Percentiles rank a stretch among this genome's conserved stretches.
phyloP scores from a whole-genome alignment of 176 grass and related monocot species.

The Carex littledalei region DNA sequence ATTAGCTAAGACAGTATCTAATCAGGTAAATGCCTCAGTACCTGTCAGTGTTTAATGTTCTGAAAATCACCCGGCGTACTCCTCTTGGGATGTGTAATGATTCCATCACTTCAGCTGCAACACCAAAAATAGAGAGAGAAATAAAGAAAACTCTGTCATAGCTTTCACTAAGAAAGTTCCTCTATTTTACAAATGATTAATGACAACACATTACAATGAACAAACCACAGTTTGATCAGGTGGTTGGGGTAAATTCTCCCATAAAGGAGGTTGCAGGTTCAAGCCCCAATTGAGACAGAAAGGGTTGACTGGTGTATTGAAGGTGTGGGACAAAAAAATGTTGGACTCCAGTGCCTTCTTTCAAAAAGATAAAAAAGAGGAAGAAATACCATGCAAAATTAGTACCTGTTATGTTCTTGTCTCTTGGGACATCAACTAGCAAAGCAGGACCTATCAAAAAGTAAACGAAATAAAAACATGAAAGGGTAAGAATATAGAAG shows the following conservation, averaged over 20 bases:
- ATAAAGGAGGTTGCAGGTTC: background rate
- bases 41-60: conserved; percentile 84
- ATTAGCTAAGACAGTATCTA: background rate
- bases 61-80: conserved; percentile 73
- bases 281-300: background rate
- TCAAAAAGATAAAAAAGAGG: background rate
- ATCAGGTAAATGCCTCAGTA: background rate
- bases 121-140: background rate
- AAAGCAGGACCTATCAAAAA: conserved; percentile 65
- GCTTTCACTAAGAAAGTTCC: background rate
- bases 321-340: background rate
- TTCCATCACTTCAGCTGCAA: conserved; percentile 68
- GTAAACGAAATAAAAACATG: background rate
- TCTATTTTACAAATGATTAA: background rate
- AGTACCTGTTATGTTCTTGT: conserved; percentile 83
- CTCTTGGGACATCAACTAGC: conserved; percentile 77
- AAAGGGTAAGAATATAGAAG: background rate
- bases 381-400: background rate
- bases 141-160: background rate
- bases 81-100: conserved; percentile 63
- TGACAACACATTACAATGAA: background rate
- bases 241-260: background rate
- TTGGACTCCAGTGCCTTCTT: background rate
- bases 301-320: background rate
- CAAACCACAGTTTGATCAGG: background rate